Evolutionary conservation across 768 basidiomycete genomes (phyloP).

Genomic region (Hortiboletus campestris): DNA sequence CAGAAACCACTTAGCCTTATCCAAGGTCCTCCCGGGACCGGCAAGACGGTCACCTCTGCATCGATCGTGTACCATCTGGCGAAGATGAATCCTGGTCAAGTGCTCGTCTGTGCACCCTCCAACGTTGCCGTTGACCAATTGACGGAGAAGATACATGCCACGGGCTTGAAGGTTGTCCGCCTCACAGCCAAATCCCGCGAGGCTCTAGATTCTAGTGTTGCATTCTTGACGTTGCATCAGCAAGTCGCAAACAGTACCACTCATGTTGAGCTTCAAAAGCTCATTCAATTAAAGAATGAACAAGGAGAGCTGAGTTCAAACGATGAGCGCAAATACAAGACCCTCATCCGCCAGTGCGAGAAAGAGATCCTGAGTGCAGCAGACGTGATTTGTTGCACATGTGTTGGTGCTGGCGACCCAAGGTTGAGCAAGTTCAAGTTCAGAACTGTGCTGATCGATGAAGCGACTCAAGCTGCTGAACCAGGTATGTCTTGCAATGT

Average conservation of each 20-base stretch:
- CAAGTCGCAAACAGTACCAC: slow-evolving; percentile 97
- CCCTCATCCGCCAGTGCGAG: slow-evolving; percentile 91
- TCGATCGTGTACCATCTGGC: slow-evolving; percentile 98
- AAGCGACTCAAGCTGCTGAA: slow-evolving; percentile 97
- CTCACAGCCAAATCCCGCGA: slow-evolving; percentile 98
- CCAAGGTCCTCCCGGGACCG: slow-evolving; percentile 97
- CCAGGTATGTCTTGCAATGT: slow-evolving; percentile 57
- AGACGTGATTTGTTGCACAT: slow-evolving; percentile 98
- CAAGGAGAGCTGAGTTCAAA: slow-evolving; percentile 96
- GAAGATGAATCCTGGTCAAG: slow-evolving; percentile 99
- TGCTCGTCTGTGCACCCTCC: slow-evolving; percentile 97
- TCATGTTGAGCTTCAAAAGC: slow-evolving; percentile 95
- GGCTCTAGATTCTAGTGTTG: slow-evolving; percentile 93
- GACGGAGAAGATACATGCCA: slow-evolving; percentile 98
- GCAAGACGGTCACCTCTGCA: slow-evolving; percentile 98
- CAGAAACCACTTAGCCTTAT: slow-evolving; percentile 98
- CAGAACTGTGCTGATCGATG: slow-evolving; percentile 96
- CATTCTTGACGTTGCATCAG: slow-evolving; percentile 92
- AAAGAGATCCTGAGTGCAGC: slow-evolving; percentile 95
- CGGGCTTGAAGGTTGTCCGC: slow-evolving; percentile 97
- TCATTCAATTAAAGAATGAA: slow-evolving; percentile 96
- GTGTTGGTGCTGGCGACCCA: slow-evolving; percentile 97
- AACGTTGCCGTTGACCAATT: slow-evolving; percentile 99
- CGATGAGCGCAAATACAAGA: slow-evolving; percentile 98
- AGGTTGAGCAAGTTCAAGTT: slow-evolving; percentile 96